Base-by-base conservation (phyloP, 2,329 filamentous ascomycete species). In the Aspergillus spinulosporus region DNA sequence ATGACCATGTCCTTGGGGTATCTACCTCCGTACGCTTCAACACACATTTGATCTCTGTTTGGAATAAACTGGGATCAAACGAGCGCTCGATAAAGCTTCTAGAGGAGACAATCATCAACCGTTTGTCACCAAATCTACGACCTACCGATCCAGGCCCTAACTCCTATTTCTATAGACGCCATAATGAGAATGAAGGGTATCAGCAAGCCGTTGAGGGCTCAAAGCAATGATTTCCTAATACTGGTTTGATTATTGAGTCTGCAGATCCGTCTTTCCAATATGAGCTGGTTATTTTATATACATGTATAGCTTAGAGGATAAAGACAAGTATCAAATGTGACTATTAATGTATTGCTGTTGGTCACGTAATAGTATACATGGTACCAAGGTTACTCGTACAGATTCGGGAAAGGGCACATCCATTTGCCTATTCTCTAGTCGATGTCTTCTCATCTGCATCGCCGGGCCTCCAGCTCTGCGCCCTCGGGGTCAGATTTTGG, bases 1-100 rank as follows among this genome's bases (percentile, higher is more conserved):
- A 91, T 71, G 91, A 96, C 71, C 88, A 85, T 64, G 82, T 97
- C 65, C 94, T 92, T 71, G 93, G 93, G 49, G 87, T 97, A 46
- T 90, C 89, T 42, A 86, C 94, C 62, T 92, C 89, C 1, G 89
- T 93, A 56, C 88, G 92, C 66, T 95, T 94, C 82, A 96, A 92
- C 76, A 88, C 87, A 31, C 87, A 93, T 71, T 84, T 96, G 61
- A 88, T 97, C 71, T 89, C 89, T 65, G 84, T 97, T 68, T 97
- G 93, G 93, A 94, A 96, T 77, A 90, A 94, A 60, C 89, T 96
- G 68, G 87, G 87, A 21, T 87, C 85, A 58, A 92, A 94, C 74
- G 82, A 90, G 68, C 85, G 84, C 64, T 94, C 91, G 4, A 84
- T 94, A 64, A 86, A 93, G 69, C 84, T 80, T 61, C 82, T 97